Base-by-base conservation (phyloP, 768 basidiomycete genomes). In the Tulasnella sp. region DNA sequence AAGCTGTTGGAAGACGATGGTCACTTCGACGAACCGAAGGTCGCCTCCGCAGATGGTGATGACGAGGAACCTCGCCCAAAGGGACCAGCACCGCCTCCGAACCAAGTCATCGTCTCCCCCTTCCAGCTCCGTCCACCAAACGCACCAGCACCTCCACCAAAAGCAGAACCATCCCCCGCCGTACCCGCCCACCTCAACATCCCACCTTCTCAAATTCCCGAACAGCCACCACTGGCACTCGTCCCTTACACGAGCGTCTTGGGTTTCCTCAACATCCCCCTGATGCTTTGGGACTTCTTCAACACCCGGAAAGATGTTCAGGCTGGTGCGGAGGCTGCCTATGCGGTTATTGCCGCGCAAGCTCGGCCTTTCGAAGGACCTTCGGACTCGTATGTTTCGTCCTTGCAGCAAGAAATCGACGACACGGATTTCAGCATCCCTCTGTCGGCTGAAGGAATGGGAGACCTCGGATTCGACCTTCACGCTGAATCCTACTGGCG, bases 251-350 rank as follows among this genome's bases (percentile, higher is more conserved):
- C 88, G 51, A 90, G 95, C 82, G 88, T 91, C 80, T 87, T 97
- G 74, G 96, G 96, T 9, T 88, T 96, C 82, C 88, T 87, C 39
- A 93, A 93, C 82, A 90, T 97, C 77, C 96, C 96, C 16, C 85
- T 89, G 81, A 96, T 97, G 95, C 88, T 97, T 70, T 92, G 90
- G 90, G 93, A 91, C 80, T 95, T 95, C 84, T 98, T 98, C 86
- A 96, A 95, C 83, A 91, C 93, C 83, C 90, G 95, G 10, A 85
- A 90, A 70, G 90, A 92, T 82, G 94, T 95, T n/a, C 88, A 85
- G 7, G 84, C 88, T 16, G 97, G 97, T 42, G 91, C 93, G 13
- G 91, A 96, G 80, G 92, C 92, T 15, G 96, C 92, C 0, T 92
- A 93, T 82, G 86, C 87, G 70, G 86, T 98, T 77, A 88, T 98